Base-by-base conservation (phyloP, 75 land plant genomes). In the Sequoiadendron giganteum region DNA sequence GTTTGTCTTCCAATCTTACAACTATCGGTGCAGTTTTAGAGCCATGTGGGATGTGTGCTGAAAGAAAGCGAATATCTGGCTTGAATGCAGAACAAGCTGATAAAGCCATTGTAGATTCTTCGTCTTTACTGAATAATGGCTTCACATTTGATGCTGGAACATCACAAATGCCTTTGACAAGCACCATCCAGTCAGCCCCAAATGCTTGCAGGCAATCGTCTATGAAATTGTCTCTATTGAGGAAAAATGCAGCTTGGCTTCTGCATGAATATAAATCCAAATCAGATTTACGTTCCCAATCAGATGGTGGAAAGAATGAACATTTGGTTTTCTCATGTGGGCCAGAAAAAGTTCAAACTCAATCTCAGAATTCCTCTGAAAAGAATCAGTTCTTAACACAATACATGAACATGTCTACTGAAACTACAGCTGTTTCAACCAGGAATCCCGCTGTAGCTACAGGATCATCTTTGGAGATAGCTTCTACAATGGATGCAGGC, bases 201-300 rank as follows among this genome's bases (percentile, higher is more conserved):
- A 78, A 40, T 78, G 81, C 81, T 78, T 38, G 45, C 36, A 7
- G 32, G 25, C 54, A 86, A 19, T 91, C 92, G 56, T 86, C 90
- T 2, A 88, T 91, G 90, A 88, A 90, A 47, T 30, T 47, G 86
- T 87, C 90, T 18, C 56, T 90, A 91, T 86, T 93, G 85, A 91
- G 88, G 70, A 90, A 89, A 78, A 91, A 93, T 88, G 94, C 90
- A 73, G 92, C 92, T 56, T 47, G 38, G 21, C 47, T 70, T 58
- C 42, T 43, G 32, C 5, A 28, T 8, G 78, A 72, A 47, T 47
- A 38, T n/a, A 55, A 55, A 78, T 78, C 81, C 43, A 78, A 78
- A 78, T 78, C 81, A 78, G 81, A 78, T 78, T 1, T 39, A 78
- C 4, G 81, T 40, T 78, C 81, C 16, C 81, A 40, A 40, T 78